These are phyloP conservation scores for Botrytis medusae DNA, from an alignment of 2,329 filamentous ascomycete species.

Conservation along the genomic window DNA sequence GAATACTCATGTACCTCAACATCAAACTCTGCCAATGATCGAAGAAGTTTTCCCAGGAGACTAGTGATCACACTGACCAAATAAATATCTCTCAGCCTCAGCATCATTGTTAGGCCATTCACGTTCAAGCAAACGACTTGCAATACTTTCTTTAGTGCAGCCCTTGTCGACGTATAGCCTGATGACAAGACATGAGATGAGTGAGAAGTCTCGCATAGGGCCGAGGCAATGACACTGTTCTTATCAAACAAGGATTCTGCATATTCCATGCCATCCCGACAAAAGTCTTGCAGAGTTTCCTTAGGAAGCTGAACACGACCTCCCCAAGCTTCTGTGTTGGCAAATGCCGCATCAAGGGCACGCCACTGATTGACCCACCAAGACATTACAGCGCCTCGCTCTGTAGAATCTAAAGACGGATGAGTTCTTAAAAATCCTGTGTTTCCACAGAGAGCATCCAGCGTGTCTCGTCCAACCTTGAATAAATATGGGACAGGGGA, in stretches of 20 bases:
- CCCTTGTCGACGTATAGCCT: conserved; percentile 38
- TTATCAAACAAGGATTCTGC: conserved; percentile 82
- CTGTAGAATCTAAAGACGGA: conserved; percentile 29
- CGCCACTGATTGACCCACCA: conserved; percentile 89
- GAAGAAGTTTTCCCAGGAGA: conserved; percentile 80
- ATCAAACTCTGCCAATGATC: conserved; percentile 73
- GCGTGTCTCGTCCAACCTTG: conserved; percentile 56
- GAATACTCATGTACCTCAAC: conserved; percentile 66
- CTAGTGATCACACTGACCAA: conserved; percentile 79
- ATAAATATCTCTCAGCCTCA: conserved; percentile 84
- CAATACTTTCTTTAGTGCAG: conserved; percentile 54
- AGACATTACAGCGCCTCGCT: conserved; percentile 51
- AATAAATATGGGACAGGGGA: conserved; percentile 58
- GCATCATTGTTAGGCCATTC: conserved; percentile 76
- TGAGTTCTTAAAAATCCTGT: conserved; percentile 48
- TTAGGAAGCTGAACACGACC: conserved; percentile 52
- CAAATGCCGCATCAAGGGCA: conserved; percentile 76
- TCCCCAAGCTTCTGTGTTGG: conserved; percentile 82
- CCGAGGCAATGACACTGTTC: conserved; percentile 71
- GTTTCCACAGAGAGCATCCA: conserved; percentile 57
- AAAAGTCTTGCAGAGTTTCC: conserved; percentile 81
- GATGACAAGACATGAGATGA: conserved; percentile 33
- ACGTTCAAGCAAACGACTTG: conserved; percentile 64
- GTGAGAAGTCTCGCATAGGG: conserved; percentile 44
- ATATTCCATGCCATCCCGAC: conserved; percentile 91